Evolutionary conservation across 2,329 filamentous ascomycete species (phyloP), one percentile per base, ranked within the genome.

Genomic region (Aspergillus candidus): DNA sequence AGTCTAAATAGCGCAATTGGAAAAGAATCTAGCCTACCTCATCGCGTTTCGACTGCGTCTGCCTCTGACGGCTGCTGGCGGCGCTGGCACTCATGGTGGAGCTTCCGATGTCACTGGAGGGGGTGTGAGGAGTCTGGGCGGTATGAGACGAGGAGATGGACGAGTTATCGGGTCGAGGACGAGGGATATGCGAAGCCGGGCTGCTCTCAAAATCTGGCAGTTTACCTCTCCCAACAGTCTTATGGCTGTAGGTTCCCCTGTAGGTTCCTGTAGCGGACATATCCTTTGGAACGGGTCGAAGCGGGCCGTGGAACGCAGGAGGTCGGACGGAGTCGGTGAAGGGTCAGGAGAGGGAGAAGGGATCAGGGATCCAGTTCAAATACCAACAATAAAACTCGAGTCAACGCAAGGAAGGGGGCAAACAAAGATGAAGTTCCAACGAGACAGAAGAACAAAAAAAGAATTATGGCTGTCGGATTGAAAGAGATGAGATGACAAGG

Each of bases 31-130:
- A 40, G 18, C 49, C 47, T 54, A 98, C 93, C 86, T 98, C 93
- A 83, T 98, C 93, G 70, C 90, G 84, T 74, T 97, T 97, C 57
- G 84, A 85, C 77, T 96, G 91, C 73, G 96, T 96, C 69, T 91
- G 87, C 62, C 93, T 81, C 69, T 93, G 87, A 63, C 93, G 83
- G 70, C 91, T 97, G 70, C 91, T 97, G 43, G 65, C 63, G 58
- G 89, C 87, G 72, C 88, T 96, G 72, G 89, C 87, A 72, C 88
- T 96, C 72, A 96, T 79, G 33, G 86, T 83, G 43, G 88, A 86
- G 51, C 66, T 73, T 47, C 68, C 70, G 43, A 72, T 71, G 59
- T 82, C 79, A 60, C 74, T 78, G 14, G 54, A 56, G 14, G 60
- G 53, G 47, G 71, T 66, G 33, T 58, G 62, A 59, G 61, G 54